These are phyloP conservation scores for Trametes sp. DNA, from an alignment of 1,284 basidiomycete genomes.

Conservation along the genomic window DNA sequence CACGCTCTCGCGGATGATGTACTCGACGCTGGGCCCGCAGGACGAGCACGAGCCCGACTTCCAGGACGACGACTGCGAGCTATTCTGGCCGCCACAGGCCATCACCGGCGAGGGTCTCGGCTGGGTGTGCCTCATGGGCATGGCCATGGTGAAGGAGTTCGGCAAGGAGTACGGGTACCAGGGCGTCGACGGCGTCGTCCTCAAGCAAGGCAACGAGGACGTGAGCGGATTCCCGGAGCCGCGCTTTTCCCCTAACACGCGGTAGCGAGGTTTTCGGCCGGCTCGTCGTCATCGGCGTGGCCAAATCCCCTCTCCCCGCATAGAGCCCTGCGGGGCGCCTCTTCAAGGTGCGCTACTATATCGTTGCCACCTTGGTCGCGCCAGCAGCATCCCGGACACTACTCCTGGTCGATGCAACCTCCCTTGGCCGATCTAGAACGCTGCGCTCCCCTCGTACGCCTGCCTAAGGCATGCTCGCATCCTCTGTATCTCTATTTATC, in stretches of 20 bases:
- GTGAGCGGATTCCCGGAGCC: conserved; percentile 25
- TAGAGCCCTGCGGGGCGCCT: conserved; percentile 8
- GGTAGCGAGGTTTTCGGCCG: conserved; percentile 3
- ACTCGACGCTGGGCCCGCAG: conserved; percentile 62
- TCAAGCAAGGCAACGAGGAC: conserved; percentile 53
- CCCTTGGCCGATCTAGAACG: conserved; percentile 6
- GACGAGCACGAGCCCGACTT: conserved; percentile 82
- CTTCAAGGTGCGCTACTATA: conserved; percentile 1
- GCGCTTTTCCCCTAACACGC: conserved; percentile 22
- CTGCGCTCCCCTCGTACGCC: conserved; percentile 15
- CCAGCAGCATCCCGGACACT: conserved; percentile 9
- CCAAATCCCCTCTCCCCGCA: neutral
- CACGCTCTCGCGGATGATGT: conserved; percentile 74
- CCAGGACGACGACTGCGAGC: conserved; percentile 81
- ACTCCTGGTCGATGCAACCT: conserved; percentile 1
- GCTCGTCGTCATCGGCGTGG: conserved; percentile 1
- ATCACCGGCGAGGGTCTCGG: conserved; percentile 76
- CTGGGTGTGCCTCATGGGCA: conserved; percentile 82
- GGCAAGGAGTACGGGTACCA: conserved; percentile 75
- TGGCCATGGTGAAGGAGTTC: conserved; percentile 82
- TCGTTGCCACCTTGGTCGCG: conserved; percentile 5
- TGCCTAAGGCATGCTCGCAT: conserved; percentile 7
- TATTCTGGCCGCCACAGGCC: conserved; percentile 78
- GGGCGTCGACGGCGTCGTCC: conserved; percentile 71
- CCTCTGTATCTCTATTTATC: conserved; percentile 25